These are phyloP conservation scores for Penicillium ucsense DNA, from an alignment of 495 filamentous ascomycete genomes.

Conservation along the genomic window DNA sequence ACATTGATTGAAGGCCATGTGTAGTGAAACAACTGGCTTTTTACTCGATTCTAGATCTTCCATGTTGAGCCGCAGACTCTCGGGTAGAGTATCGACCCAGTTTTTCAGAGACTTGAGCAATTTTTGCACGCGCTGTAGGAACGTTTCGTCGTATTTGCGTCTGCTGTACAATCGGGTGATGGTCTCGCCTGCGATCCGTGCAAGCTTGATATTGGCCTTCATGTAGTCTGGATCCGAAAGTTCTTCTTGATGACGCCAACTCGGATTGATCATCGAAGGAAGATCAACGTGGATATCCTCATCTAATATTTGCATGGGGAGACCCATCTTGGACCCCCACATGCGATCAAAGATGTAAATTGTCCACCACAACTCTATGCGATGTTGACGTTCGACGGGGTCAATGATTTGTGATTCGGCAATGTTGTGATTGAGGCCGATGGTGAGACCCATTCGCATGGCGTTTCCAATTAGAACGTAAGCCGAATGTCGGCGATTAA, in stretches of 20 bases:
- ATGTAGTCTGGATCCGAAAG: constrained; percentile 32
- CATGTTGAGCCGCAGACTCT: constrained; percentile 29
- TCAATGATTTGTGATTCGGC: constrained; percentile 38
- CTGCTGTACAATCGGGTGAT: constrained; percentile 35
- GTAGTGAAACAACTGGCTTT: constrained; percentile 30
- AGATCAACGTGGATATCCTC: constrained; percentile 40
- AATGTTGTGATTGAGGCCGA: constrained; percentile 38
- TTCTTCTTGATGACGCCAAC: constrained; percentile 30
- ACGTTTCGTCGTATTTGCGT: constrained; percentile 34
- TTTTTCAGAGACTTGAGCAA: constrained; percentile 34
- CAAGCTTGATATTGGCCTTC: constrained; percentile 33
- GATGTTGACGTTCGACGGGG: constrained; percentile 34
- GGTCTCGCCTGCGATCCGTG: constrained; percentile 33
- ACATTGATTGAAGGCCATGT: constrained; percentile 36
- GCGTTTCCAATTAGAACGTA: constrained; percentile 33
- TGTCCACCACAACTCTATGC: constrained; percentile 38
- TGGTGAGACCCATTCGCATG: constrained; percentile 33
- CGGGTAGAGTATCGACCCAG: constrained; percentile 36
- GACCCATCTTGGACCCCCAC: constrained; percentile 39
- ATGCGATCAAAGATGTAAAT: constrained; percentile 41
- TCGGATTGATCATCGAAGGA: constrained; percentile 25
- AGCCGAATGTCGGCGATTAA: constrained; percentile 36
- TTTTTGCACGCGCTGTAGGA: constrained; percentile 34
- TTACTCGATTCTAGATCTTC: constrained; percentile 30
- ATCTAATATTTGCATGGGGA: constrained; percentile 36